Evolutionary conservation across 768 basidiomycete species (phyloP).

Genomic region (Roridomyces roridus): DNA sequence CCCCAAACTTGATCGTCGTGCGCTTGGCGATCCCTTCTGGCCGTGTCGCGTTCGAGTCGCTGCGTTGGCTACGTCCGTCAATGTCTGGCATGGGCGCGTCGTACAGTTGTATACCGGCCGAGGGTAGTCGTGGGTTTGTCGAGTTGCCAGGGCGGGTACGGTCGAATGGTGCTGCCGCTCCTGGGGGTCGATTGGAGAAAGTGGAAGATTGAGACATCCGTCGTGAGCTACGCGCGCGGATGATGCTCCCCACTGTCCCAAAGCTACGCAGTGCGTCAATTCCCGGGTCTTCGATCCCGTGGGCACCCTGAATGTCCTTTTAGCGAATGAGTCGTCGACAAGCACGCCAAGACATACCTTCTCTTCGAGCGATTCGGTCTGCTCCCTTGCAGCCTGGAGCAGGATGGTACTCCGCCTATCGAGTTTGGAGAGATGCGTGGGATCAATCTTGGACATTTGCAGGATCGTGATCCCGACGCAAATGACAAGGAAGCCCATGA

Average conservation of each 20-base stretch:
- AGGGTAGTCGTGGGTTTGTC: conserved; percentile 25
- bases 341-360: conserved; percentile 43
- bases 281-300: conserved; percentile 86
- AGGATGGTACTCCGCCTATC: conserved; percentile 92
- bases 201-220: conserved; percentile 38
- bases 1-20: conserved; percentile 80
- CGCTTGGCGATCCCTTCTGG: conserved; percentile 37
- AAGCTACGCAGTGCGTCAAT: conserved; percentile 91
- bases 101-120: conserved; percentile 69
- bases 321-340: background rate
- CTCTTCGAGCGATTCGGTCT: conserved; percentile 74
- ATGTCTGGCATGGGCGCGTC: conserved; percentile 79
- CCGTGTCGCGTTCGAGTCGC: conserved; percentile 39
- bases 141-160: conserved; percentile 26
- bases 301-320: conserved; percentile 27
- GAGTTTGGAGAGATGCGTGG: conserved; percentile 74
- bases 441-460: conserved; percentile 96
- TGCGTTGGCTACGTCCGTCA: conserved; percentile 47
- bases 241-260: conserved; percentile 90
- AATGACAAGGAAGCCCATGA: conserved; percentile 91
- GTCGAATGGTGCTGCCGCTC: conserved; percentile 42
- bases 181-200: conserved; percentile 37
- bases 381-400: conserved; percentile 79
- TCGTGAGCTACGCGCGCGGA: conserved; percentile 66
- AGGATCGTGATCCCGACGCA: conserved; percentile 93